Conservation (phyloP, 148 eudicot genomes). For the Nepenthes mirabilis region DNA sequence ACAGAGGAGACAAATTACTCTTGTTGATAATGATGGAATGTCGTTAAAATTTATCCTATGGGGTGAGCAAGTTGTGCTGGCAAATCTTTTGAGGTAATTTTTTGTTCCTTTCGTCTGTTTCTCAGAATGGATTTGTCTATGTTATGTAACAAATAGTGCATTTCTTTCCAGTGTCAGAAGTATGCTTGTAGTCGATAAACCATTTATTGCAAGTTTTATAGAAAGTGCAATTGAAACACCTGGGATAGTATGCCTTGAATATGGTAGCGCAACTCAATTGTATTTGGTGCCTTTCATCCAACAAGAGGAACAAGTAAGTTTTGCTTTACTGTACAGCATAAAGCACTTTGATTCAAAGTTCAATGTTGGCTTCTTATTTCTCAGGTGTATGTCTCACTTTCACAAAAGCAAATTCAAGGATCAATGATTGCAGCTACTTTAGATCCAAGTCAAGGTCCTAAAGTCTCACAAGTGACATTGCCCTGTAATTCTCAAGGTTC, state of each 20-base stretch:
- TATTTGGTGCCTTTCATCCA: constrained; percentile 76
- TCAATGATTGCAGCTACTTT: constrained; percentile 38
- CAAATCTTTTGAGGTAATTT: constrained; percentile 68
- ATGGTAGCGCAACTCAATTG: constrained; percentile 85
- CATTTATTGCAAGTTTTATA: constrained; percentile 46
- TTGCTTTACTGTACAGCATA: neutral
- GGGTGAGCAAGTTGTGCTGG: constrained; percentile 88
- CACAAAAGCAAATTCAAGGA: constrained; percentile 64
- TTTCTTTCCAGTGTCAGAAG: constrained; percentile 58
- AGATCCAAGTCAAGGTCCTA: constrained; percentile 53
- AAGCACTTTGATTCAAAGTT: neutral
- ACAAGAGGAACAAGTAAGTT: constrained; percentile 74
- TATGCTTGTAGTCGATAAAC: constrained; percentile 90
- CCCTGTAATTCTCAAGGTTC: constrained; percentile 92
- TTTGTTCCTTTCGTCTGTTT: constrained; percentile 1
- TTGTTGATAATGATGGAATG: constrained; percentile 67
- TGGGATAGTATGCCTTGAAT: constrained; percentile 62
- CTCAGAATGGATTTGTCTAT: constrained; percentile 4
- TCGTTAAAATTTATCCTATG: constrained; percentile 53
- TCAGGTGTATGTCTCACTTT: constrained; percentile 64
- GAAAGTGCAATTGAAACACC: constrained; percentile 29
- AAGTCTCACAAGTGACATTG: constrained; percentile 76
- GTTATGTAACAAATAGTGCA: neutral
- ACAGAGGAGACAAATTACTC: constrained; percentile 57
- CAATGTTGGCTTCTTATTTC: constrained; percentile 9